Conservation (phyloP, 305 asterid species). For the Withania somnifera region DNA sequence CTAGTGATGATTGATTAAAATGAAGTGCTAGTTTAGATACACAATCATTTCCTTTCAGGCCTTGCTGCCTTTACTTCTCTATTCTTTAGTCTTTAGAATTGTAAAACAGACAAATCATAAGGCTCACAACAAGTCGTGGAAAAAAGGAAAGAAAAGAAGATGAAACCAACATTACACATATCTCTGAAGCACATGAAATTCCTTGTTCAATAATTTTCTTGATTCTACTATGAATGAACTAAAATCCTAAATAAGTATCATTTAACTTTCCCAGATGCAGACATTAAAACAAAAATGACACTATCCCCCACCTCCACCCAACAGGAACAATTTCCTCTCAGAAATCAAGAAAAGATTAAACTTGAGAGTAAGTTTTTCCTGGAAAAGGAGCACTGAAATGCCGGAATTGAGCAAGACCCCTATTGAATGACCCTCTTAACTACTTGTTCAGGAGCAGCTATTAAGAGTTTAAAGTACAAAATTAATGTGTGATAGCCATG, state of each 20-base stretch:
- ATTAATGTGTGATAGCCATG: background rate
- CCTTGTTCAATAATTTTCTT: background rate
- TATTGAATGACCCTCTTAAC: constrained; percentile 8
- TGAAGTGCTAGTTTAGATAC: too few relatives aligned
- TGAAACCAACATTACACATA: background rate
- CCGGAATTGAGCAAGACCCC: constrained; percentile 11
- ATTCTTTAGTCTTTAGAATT: background rate
- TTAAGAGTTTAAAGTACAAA: background rate
- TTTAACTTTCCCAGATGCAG: background rate
- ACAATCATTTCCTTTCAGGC: background rate
- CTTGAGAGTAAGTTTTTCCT: constrained; percentile 2
- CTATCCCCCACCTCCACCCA: background rate
- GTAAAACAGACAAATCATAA: background rate
- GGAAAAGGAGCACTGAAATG: background rate
- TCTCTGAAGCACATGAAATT: background rate
- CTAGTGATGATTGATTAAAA: too few relatives aligned
- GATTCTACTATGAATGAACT: background rate
- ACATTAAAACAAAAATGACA: background rate
- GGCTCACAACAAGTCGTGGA: background rate
- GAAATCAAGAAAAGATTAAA: background rate
- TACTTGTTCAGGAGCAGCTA: background rate
- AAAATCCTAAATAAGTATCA: background rate
- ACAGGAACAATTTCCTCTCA: background rate
- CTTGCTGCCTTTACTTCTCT: background rate
- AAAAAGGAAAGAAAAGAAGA: too few relatives aligned